phyloP scores from a whole-genome alignment of 2,329 filamentous ascomycete species.

The Erysiphe pulchra region DNA sequence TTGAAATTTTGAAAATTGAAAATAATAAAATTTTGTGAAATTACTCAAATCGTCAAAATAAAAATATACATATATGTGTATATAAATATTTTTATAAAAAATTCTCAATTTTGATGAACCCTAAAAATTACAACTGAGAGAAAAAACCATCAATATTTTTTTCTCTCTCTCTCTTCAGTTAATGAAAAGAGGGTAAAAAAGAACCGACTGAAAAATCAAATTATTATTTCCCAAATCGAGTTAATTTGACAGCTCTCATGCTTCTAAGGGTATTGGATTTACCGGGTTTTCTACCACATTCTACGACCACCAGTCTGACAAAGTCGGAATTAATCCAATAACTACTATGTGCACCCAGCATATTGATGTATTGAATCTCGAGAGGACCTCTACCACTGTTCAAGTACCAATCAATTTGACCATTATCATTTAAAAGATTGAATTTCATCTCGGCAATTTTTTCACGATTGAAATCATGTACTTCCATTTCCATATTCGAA shows the following conservation, averaged over 20 bases:
- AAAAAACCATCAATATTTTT: no score
- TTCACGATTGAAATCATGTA: conserved; percentile 80
- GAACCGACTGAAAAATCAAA: background rate
- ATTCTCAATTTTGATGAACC: no score
- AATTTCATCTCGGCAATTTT: conserved; percentile 80
- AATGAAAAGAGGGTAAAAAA: background rate
- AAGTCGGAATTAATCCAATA: conserved; percentile 83
- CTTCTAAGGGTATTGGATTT: conserved; percentile 28
- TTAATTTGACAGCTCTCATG: conserved; percentile 30
- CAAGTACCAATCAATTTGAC: conserved; percentile 79
- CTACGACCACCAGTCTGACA: conserved; percentile 68
- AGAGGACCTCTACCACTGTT: conserved; percentile 63
- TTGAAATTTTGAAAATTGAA: no score
- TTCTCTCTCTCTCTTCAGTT: background rate
- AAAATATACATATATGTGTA: no score
- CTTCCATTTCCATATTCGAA: conserved; percentile 67
- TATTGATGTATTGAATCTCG: conserved; percentile 90
- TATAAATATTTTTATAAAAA: no score
- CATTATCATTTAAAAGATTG: conserved; percentile 78
- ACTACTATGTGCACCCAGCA: conserved; percentile 83
- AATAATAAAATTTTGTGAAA: no score
- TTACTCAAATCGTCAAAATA: no score
- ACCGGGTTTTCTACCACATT: conserved; percentile 55
- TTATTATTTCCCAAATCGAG: conserved; percentile 3
- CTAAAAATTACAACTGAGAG: no score